These are phyloP conservation scores for Luvunga scandens DNA, from an alignment of 345 rosid species.

Conservation along the genomic window DNA sequence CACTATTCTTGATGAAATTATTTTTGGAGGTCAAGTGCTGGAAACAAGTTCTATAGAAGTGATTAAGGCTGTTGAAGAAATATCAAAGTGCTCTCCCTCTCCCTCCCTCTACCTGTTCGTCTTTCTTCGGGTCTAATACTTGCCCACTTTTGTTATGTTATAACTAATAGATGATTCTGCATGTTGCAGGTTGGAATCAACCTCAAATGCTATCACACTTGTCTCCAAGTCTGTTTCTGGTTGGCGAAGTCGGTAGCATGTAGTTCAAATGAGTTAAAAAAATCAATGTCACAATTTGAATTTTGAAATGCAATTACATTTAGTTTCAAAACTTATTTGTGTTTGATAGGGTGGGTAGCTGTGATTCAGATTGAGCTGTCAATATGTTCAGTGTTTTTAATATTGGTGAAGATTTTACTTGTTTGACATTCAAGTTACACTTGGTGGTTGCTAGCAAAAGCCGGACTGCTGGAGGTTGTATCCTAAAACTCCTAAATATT, in stretches of 20 bases:
- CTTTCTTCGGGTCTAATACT: too few relatives aligned
- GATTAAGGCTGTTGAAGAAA: conserved; percentile 78
- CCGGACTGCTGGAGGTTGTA: too few relatives aligned
- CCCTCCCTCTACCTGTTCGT: background rate
- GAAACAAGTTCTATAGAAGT: conserved; percentile 88
- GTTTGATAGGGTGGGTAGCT: background rate
- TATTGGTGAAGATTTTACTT: background rate
- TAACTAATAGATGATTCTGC: background rate
- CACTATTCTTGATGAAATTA: conserved; percentile 71
- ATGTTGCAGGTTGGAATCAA: conserved; percentile 72
- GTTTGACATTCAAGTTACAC: background rate
- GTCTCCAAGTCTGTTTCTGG: conserved; percentile 75
- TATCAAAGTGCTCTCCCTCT: conserved; percentile 56
- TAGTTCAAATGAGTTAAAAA: too few relatives aligned
- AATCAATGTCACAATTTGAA: background rate
- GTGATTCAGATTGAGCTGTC: background rate
- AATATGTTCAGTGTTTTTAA: background rate
- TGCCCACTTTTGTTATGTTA: background rate
- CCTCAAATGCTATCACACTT: conserved; percentile 61
- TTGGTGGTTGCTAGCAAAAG: background rate
- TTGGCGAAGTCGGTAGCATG: conserved; percentile 59
- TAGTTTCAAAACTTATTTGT: background rate
- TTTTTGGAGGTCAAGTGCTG: conserved; percentile 91
- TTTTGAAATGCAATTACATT: background rate
- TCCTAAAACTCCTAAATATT: too few relatives aligned